A percentile compares a stretch with the other conserved stretches of the same genome.
These are phyloP conservation scores for Harringtonia lauricola DNA, from an alignment of 2,329 filamentous ascomycete genomes.

Conservation along the genomic window DNA sequence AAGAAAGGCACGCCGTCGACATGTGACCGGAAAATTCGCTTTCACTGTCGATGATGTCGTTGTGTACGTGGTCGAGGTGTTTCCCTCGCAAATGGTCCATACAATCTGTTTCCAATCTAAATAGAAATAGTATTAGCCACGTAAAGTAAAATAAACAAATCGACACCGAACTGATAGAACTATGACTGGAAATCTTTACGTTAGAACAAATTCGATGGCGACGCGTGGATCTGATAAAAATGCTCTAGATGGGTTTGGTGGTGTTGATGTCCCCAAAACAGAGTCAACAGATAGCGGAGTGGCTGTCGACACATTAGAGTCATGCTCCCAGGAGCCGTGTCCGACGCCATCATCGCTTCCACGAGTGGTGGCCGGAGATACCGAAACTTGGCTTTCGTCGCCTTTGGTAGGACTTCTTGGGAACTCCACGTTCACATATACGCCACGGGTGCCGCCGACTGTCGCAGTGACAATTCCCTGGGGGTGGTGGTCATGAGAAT, in stretches of 20 bases:
- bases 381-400: background rate
- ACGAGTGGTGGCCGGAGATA: background rate
- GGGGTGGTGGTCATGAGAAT: background rate
- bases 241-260: background rate
- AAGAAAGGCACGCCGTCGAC: background rate
- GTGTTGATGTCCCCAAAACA: background rate
- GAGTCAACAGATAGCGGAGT: too few relatives aligned
- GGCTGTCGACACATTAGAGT: too few relatives aligned
- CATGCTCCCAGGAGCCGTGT: too few relatives aligned
- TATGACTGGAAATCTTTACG: background rate
- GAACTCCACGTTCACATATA: background rate
- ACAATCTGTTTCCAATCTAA: constrained; percentile 2
- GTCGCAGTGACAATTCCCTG: background rate
- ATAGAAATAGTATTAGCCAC: background rate
- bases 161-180: too few relatives aligned
- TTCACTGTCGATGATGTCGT: background rate
- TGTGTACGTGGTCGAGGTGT: constrained; percentile 3
- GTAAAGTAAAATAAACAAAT: too few relatives aligned
- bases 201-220: constrained; percentile 1
- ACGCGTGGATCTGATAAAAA: background rate
- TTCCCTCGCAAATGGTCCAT: constrained; percentile 3
- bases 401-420: background rate
- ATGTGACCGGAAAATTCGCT: background rate
- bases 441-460: background rate
- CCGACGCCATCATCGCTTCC: too few relatives aligned